Base-by-base conservation (phyloP, 2,329 filamentous ascomycete species). In the Fusarium beomiforme region DNA sequence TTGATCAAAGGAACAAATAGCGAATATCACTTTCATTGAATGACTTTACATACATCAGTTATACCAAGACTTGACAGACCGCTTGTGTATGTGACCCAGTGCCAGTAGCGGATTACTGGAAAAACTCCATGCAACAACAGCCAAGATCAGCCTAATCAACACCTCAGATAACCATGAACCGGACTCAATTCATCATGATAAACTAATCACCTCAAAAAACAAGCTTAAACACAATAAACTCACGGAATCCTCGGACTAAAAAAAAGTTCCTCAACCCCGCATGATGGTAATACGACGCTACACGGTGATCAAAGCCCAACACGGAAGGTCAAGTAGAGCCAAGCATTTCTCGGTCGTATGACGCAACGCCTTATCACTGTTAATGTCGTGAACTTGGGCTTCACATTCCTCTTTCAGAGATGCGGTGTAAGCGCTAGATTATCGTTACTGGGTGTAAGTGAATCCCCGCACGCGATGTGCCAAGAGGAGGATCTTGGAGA, bases 391-490 rank as follows among this genome's bases (percentile, higher is more conserved):
- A 55, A n/a, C 59, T 44, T 31, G 39, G 37, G 23, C 39, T 51
- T 34, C 42, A 71, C 64, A 59, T 71, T 71, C 69, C 68, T 59
- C 17, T 71, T 71, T 41, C 26, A 55, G 63, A 65, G 51, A 47
- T 50, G 58, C 68, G 57, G 67, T 70, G 68, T 70, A 70, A 70
- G 66, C 67, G 51, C 56, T 59, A 56, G 50, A 47, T 63, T 67
- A 65, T 70, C 57, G 21, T 34, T 2, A 19, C 19, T 16, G 41
- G 24, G 4, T 56, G 33, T 31, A 51, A 41, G 26, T 31, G 17
- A 58, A 50, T 53, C 21, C 69, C 68, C 68, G 55, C 64, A 44
- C 29, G n/a, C 34, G 17, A 11, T 24, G 8, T 21, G 53, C 26
- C 61, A 66, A 60, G 54, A 2, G n/a, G 43, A 7, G 42, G 12